Conservation (phyloP, 192 early-diverging fungal genomes). For the Entomortierella parvispora region DNA sequence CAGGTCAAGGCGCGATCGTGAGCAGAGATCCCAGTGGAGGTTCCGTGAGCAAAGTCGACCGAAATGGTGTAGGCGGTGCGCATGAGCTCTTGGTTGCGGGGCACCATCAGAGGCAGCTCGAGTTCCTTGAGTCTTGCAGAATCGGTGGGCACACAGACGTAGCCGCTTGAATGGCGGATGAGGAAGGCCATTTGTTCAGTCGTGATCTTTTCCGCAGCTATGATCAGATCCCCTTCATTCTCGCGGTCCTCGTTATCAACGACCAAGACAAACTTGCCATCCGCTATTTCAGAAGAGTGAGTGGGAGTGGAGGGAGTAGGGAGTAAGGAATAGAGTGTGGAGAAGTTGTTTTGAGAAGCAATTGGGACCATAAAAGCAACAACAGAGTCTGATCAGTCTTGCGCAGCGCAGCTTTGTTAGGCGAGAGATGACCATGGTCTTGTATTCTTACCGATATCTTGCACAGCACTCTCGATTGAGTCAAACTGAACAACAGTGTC, state of each 20-base stretch:
- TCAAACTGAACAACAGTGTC: slow-evolving; percentile 37
- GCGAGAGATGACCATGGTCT: not conserved
- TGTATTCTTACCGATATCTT: slow-evolving; percentile 38
- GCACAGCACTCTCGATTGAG: slow-evolving; percentile 44
- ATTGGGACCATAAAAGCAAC: no score
- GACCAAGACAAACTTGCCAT: slow-evolving; percentile 88
- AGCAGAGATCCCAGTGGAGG: slow-evolving; percentile 96
- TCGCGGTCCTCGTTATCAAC: slow-evolving; percentile 99
- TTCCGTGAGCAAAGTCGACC: slow-evolving; percentile 83
- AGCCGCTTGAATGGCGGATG: slow-evolving; percentile 76
- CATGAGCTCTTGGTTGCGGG: slow-evolving; percentile 87
- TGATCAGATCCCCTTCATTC: slow-evolving; percentile 99
- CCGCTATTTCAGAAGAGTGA: slow-evolving; percentile 54
- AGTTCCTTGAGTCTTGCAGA: slow-evolving; percentile 83
- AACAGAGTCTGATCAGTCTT: not conserved
- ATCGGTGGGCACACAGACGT: slow-evolving; percentile 89
- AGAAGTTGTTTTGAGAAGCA: no score
- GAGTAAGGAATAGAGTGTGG: not conserved
- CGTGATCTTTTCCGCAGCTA: slow-evolving; percentile 92
- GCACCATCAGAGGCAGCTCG: slow-evolving; percentile 94
- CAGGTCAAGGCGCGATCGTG: slow-evolving; percentile 88
- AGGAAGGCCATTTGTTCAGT: slow-evolving; percentile 95
- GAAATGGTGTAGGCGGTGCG: slow-evolving; percentile 95
- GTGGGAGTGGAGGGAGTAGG: not conserved
- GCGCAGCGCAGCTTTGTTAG: not conserved